Base-by-base conservation (phyloP, 2,329 filamentous ascomycete species). In the Diaporthe aspalathi region DNA sequence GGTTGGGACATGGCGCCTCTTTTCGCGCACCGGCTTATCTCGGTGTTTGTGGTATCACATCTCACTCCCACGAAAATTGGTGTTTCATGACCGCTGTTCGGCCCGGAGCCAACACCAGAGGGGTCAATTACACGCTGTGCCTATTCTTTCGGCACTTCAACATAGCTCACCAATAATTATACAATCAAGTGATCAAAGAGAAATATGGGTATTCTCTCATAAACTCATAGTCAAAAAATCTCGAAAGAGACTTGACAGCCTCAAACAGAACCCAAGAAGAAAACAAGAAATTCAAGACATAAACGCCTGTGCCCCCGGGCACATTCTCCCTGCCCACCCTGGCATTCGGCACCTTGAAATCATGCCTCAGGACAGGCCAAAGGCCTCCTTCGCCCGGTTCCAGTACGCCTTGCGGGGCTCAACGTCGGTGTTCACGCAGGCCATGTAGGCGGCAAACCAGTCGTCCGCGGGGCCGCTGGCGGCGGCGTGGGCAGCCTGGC, bases 381-480 rank as follows among this genome's bases (percentile, higher is more conserved):
- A 87, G 0, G 84, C 86, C 50, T 73, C 47, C 83, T 88, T 87
- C 2, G 87, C 87, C 4, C 78, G 72, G 5, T 73, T 74, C 79
- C 86, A 85, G 77, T 85, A 86, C 1, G 74, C 80, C 60, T 75
- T 65, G 3, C 86, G 80, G 3, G 43, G 14, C 1, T 78, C 68
- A 5, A 76, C 78, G 24, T 12, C 16, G 20, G 49, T 49, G 24
- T 27, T 52, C 17, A 89, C 81, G 69, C 87, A 89, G 2, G 50
- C 66, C 82, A 88, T 86, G 76, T 88, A 88, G 0, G 77, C 76
- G 3, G 68, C 40, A 72, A 84, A 88, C 1, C 83, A 86, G 0
- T 72, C 77, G 27, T 88, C 84, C 14, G 78, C 74, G 69, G 82
- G 80, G 35, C 52, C 56, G n/a, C n/a, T 40, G 49, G 89, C 80